Evolutionary conservation across 2,329 filamentous ascomycete species (phyloP).

Genomic region (Beauveria rudraprayagi): DNA sequence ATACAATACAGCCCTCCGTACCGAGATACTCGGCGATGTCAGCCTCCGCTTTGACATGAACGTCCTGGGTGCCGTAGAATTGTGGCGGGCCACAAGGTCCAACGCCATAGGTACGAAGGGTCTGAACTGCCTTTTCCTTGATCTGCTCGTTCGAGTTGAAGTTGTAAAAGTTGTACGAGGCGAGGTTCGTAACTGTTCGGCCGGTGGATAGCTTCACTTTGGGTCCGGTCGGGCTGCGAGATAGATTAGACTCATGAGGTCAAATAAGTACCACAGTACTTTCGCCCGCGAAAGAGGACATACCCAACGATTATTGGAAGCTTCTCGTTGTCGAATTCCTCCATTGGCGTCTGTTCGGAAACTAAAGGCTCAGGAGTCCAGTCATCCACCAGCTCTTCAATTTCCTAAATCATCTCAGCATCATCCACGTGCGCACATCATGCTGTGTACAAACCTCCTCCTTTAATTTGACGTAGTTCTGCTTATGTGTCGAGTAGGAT

Average conservation of each 20-base stretch:
- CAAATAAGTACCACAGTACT: background rate
- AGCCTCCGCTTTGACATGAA: constrained; percentile 93
- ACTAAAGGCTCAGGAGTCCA: constrained; percentile 95
- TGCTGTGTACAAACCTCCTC: constrained; percentile 50
- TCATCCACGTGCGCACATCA: background rate
- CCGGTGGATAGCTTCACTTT: constrained; percentile 84
- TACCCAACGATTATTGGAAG: constrained; percentile 84
- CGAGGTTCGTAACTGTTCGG: constrained; percentile 85
- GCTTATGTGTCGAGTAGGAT: constrained; percentile 84
- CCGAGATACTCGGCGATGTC: constrained; percentile 89
- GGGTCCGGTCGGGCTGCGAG: constrained; percentile 69
- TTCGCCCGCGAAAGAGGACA: background rate
- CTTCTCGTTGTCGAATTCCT: constrained; percentile 76
- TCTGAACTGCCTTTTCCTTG: constrained; percentile 91
- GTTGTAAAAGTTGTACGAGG: constrained; percentile 96
- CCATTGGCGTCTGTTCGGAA: constrained; percentile 60
- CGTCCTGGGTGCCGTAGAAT: constrained; percentile 97
- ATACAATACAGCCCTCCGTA: constrained; percentile 83
- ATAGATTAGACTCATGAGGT: background rate
- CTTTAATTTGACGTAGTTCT: constrained; percentile 79
- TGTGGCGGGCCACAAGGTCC: constrained; percentile 94
- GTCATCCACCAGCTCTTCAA: constrained; percentile 92
- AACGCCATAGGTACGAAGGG: constrained; percentile 89
- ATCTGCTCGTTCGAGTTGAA: constrained; percentile 87
- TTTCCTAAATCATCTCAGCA: constrained; percentile 52